Evolutionary conservation across 306 rosid genomes (phyloP).

Genomic region (Prunus fruticosa): DNA sequence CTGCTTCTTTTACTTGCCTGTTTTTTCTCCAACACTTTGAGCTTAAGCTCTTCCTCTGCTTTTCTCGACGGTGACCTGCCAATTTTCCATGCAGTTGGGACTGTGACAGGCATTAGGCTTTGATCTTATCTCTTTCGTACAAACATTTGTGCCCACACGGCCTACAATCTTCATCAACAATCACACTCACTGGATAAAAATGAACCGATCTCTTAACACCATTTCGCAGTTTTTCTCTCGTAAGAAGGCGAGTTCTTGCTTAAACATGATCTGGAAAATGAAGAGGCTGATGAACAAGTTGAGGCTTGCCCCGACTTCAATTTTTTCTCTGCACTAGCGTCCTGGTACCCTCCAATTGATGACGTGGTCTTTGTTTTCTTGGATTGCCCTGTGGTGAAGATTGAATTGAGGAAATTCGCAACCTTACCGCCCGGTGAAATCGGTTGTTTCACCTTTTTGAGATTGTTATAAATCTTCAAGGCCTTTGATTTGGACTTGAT

Average conservation of each 20-base stretch:
- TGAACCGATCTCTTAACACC: conserved; percentile 66
- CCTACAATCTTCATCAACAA: conserved; percentile 61
- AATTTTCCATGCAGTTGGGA: conserved; percentile 65
- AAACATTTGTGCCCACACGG: conserved; percentile 63
- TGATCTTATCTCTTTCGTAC: conserved; percentile 39
- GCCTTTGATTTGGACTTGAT: conserved; percentile 78
- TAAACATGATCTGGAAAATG: conserved; percentile 77
- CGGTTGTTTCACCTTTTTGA: conserved; percentile 90
- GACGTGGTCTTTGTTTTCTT: conserved; percentile 31
- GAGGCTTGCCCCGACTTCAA: conserved; percentile 39
- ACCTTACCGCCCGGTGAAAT: conserved; percentile 81
- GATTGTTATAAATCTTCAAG: conserved; percentile 63
- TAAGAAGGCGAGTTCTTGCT: conserved; percentile 62
- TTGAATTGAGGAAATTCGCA: conserved; percentile 62
- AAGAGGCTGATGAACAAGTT: conserved; percentile 75
- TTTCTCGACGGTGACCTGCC: conserved; percentile 36
- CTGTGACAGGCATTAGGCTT: conserved; percentile 31
- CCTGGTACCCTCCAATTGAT: conserved; percentile 22
- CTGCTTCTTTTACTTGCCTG: conserved; percentile 37
- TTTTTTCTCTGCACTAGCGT: conserved; percentile 25
- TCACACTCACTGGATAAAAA: conserved; percentile 76
- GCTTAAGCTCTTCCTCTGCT: conserved; percentile 26
- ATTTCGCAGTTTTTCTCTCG: conserved; percentile 44
- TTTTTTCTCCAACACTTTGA: conserved; percentile 31
- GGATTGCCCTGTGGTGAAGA: conserved; percentile 39